A percentile compares a stretch with the other conserved stretches of the same genome.
These are phyloP conservation scores for Emiliania huxleyi DNA, from an alignment of 78 protist genomes.

Conservation along the genomic window DNA sequence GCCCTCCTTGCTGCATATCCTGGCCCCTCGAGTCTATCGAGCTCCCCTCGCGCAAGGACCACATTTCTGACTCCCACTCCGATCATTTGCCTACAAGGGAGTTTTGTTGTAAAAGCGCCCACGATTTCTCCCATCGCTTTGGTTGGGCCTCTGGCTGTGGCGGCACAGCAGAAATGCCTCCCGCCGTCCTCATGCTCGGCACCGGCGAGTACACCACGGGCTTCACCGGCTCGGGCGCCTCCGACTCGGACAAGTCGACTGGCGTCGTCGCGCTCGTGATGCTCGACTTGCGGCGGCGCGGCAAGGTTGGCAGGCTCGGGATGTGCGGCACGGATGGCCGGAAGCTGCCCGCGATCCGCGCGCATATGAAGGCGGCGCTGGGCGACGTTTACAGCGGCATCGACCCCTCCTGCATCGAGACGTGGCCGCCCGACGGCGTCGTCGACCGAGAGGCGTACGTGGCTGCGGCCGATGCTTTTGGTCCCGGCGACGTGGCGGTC, in stretches of 20 bases:
- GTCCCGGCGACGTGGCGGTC: conserved; percentile 40
- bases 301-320: conserved; percentile 19
- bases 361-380: conserved; percentile 30
- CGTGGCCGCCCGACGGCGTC: conserved; percentile 38
- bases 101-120: no score
- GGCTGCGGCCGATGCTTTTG: neutral
- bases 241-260: conserved; percentile 37
- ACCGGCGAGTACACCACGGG: conserved; percentile 72
- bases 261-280: conserved; percentile 55
- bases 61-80: no score
- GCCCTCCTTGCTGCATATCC: no score
- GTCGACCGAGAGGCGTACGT: conserved; percentile 26
- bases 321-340: conserved; percentile 47
- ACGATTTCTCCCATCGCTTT: no score
- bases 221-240: neutral
- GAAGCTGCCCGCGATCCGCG: conserved; percentile 45
- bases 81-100: no score
- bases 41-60: no score
- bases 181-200: neutral
- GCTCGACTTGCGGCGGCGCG: conserved; percentile 46
- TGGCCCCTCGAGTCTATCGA: no score
- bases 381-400: conserved; percentile 14
- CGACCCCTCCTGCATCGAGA: neutral
- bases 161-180: no score
- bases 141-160: no score